A percentile compares a stretch with the other conserved stretches of the same genome.
phyloP scores from a whole-genome alignment of 768 basidiomycete genomes.

The Gautieria morchelliformis region DNA sequence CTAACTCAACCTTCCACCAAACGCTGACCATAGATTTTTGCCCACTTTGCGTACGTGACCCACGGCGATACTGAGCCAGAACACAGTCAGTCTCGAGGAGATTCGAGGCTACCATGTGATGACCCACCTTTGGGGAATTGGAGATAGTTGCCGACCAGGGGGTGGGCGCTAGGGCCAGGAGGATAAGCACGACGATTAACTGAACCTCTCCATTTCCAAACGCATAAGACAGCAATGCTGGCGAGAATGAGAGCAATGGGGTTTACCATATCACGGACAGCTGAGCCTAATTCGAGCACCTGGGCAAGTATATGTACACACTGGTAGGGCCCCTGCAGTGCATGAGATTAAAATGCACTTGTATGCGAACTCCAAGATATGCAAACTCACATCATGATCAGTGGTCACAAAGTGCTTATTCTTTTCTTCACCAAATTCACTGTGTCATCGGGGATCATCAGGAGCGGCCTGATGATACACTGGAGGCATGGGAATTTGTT shows the following conservation, averaged over 20 bases:
- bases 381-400: too few species aligned
- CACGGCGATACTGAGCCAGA: slow-evolving; percentile 33
- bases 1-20: not conserved
- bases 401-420: too few species aligned
- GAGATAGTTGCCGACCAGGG: not conserved
- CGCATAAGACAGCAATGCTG: not conserved
- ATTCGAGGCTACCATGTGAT: not conserved
- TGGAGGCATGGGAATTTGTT: too few species aligned
- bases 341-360: too few species aligned
- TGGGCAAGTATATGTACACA: not conserved
- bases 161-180: not conserved
- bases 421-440: too few species aligned
- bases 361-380: too few species aligned
- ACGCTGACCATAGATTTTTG: slow-evolving; percentile 9
- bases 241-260: not conserved
- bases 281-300: not conserved
- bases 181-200: not conserved
- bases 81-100: not conserved
- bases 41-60: slow-evolving; percentile 18
- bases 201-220: too few species aligned
- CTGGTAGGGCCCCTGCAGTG: too few species aligned
- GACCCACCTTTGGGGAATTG: not conserved
- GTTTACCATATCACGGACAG: not conserved
- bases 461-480: too few species aligned
- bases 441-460: too few species aligned